Evolutionary conservation across 106 monocot species (phyloP), one percentile per base, ranked within the genome.

Genomic region (Acorus calamus): DNA sequence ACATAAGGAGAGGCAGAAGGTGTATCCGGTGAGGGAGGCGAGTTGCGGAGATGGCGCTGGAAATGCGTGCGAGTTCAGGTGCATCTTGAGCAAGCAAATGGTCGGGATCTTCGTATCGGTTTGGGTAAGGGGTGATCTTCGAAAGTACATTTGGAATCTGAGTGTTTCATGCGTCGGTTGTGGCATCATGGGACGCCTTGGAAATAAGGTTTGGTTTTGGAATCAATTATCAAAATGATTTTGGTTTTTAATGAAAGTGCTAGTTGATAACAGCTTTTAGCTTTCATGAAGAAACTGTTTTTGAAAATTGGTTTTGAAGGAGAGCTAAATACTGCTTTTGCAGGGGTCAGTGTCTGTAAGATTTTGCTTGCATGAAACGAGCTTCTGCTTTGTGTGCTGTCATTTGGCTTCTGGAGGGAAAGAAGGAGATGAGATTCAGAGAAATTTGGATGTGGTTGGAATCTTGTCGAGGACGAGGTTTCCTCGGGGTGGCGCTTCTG

Each of bases 321-420:
- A 28, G 28, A 28, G 28, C 28, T 28, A 28, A n/a, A 28, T 28
- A 28, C 28, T 28, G 28, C 46, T 1, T 5, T 44, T 57, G 55
- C 60, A 88, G 88, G 88, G 88, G 14, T 68, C 88, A 7, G 84
- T 84, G 42, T 81, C 88, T 3, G 73, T 84, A 10, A 69, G 88
- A 63, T 81, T 88, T 76, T 73, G 46, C 64, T 64, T 88, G 63
- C 81, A 81, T 7, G 69, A 72, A 11, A 81, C 83, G 10, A 88
- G 88, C 61, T 84, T 88, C 42, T 88, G 88, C 73, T 73, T 84
- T 12, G 81, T 88, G 3, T 88, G 88, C 58, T 88, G 84, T 46
- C 88, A 88, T 66, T 70, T 88, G 63, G 88, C 88, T 61, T 88
- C 88, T 0, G 88, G 88, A 54, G 84, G 88, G 46, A 88, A 78